A percentile compares a stretch with the other conserved stretches of the same genome.
These are phyloP conservation scores for Talaromyces sp. DNA, from an alignment of 2,329 filamentous ascomycete genomes.

Conservation along the genomic window DNA sequence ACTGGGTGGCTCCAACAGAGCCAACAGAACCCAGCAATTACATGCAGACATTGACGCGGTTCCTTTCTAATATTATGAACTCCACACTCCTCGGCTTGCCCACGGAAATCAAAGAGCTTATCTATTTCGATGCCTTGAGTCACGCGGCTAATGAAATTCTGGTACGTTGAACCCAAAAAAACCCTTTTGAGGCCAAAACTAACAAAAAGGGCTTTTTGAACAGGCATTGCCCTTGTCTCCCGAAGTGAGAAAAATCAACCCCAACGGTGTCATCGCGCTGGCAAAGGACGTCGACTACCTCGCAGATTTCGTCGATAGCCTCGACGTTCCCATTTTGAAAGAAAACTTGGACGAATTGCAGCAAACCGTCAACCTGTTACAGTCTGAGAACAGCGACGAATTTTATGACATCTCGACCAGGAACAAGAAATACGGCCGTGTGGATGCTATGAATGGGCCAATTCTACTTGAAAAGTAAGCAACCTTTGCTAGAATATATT, in stretches of 20 bases:
- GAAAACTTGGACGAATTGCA: slow-evolving; percentile 89
- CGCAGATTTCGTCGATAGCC: slow-evolving; percentile 75
- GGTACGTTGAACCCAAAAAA: slow-evolving; percentile 41
- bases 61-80: slow-evolving; percentile 93
- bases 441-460: slow-evolving; percentile 85
- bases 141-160: slow-evolving; percentile 85
- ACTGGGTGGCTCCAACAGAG: slow-evolving; percentile 65
- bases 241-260: slow-evolving; percentile 79
- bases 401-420: slow-evolving; percentile 88
- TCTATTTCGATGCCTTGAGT: slow-evolving; percentile 92
- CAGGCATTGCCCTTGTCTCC: slow-evolving; percentile 70
- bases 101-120: slow-evolving; percentile 91
- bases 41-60: slow-evolving; percentile 89
- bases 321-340: slow-evolving; percentile 81
- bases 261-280: slow-evolving; percentile 74
- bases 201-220: neutral
- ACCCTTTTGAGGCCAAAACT: slow-evolving; percentile 14
- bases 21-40: slow-evolving; percentile 79
- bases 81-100: slow-evolving; percentile 90
- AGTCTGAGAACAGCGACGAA: slow-evolving; percentile 84
- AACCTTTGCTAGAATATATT: too few relatives aligned
- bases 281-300: slow-evolving; percentile 80
- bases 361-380: slow-evolving; percentile 85
- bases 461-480: slow-evolving; percentile 83
- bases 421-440: slow-evolving; percentile 90